Base-by-base conservation (phyloP, 1,284 basidiomycete species). In the Ustilago xerochloae region DNA sequence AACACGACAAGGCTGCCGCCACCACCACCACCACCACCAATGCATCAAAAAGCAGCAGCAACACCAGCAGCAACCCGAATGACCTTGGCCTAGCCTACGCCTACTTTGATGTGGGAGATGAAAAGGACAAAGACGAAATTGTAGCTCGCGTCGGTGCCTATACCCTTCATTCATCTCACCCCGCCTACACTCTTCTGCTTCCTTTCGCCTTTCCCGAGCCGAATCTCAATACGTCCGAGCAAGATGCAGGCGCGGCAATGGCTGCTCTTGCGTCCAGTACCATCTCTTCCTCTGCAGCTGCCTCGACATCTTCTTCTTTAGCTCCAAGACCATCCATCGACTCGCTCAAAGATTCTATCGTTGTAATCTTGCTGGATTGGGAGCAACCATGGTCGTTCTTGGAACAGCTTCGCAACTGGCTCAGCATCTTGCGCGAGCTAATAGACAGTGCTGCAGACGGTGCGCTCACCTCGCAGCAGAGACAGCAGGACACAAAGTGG, bases 291-390 rank as follows among this genome's bases (percentile, higher is more conserved):
- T 38, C 57, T 9, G 15, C 53, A 16, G 15, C 53, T 8, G 20
- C 49, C 24, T 36, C 55, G 4, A 28, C 51, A 4, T 45, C 55
- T 16, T 24, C 50, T 15, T 16, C 29, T n/a, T 18, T 49, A 13
- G 18, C 55, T 12, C 50, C 66, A 1, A 66, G 51, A 9, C 61
- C 75, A 3, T 78, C 79, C 13, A 65, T 81, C 56, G 65, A 62
- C 16, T 87, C 90, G 6, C 85, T 94, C 9, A 88, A 90, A 35
- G 91, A 96, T 79, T 92, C 93, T 0, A 87, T 94, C 13, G 89
- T 94, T 49, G 87, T 97, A 77, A 92, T 98, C 76, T 89, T 91
- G 0, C 87, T 98, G n/a, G 96, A 99, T 84, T 98, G 95, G 96
- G 94, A 93, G 75, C 89, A 89, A 75, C 96, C 96, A 0, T 94